Base-by-base conservation (phyloP, 306 rosid species). In the Calophaca sinica region DNA sequence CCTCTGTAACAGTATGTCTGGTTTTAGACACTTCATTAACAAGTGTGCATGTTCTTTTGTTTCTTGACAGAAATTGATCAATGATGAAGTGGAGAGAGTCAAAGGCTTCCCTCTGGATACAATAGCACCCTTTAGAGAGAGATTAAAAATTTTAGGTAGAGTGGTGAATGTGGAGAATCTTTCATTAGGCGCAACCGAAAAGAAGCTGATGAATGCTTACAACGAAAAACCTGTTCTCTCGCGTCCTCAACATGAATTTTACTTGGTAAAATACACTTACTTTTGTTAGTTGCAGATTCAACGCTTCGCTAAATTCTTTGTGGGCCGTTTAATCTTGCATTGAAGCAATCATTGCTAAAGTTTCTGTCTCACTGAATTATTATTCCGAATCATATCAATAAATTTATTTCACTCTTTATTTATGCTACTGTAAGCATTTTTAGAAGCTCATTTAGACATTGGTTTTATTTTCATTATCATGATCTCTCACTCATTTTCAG, bases 171-270 rank as follows among this genome's bases (percentile, higher is more conserved):
- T 85, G 79, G 97, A 94, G 80, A 89, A 84, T 83, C 97, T 94
- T 84, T 84, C 85, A 63, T 82, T 94, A 81, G 62, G 91, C 39
- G 63, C 97, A 4, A 70, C 97, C 8, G 96, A 92, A 82, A 94
- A 87, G 89, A 94, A 88, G 89, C 87, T 94, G 32, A 83, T 94
- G 92, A 92, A 82, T 76, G 93, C 97, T 33, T 94, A 88, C 89
- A 94, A 94, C n/a, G 98, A 94, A 87, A 94, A 88, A 39, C 98
- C 98, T 75, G 89, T 92, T 55, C 96, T 94, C 74, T 90, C 99
- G 8, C 97, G 99, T 7, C 99, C 99, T 50, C 99, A 94, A 49
- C 99, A 94, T 7, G 99, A 94, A 67, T 94, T 92, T 86, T 94
- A 63, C 87, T 76, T 87, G 96, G 99, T 94, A 82, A 72, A 42